phyloP scores from a whole-genome alignment of 768 basidiomycete genomes.

The Cytidiella melzeri region DNA sequence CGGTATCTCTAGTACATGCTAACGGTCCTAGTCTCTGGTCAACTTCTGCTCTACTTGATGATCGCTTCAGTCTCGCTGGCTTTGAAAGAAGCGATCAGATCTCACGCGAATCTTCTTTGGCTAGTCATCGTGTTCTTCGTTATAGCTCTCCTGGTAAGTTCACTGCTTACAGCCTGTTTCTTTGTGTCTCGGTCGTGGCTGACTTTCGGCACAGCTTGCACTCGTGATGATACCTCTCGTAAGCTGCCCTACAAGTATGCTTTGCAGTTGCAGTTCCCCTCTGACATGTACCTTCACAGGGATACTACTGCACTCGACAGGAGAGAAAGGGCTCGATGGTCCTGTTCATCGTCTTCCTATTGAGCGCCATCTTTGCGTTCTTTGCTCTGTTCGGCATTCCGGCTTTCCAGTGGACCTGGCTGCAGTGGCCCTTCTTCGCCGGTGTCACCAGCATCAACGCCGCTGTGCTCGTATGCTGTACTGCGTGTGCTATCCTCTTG shows the following conservation, averaged over 20 bases:
- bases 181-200: no score
- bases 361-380: background rate
- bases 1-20: background rate
- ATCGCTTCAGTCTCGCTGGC: background rate
- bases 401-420: background rate
- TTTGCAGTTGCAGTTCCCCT: no score
- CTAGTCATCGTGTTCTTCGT: background rate
- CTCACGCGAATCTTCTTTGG: background rate
- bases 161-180: no score
- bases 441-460: background rate
- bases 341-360: background rate
- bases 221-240: background rate
- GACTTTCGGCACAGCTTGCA: background rate
- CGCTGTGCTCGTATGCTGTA: background rate
- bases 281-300: background rate
- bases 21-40: background rate
- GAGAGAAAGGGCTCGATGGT: background rate
- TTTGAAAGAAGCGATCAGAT: background rate
- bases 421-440: background rate
- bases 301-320: background rate
- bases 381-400: background rate
- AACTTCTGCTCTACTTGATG: background rate
- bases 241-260: no score
- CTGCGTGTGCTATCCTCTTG: background rate
- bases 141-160: background rate